phyloP scores from a whole-genome alignment of 495 filamentous ascomycete species.

The Tuber microsphaerosporum region DNA sequence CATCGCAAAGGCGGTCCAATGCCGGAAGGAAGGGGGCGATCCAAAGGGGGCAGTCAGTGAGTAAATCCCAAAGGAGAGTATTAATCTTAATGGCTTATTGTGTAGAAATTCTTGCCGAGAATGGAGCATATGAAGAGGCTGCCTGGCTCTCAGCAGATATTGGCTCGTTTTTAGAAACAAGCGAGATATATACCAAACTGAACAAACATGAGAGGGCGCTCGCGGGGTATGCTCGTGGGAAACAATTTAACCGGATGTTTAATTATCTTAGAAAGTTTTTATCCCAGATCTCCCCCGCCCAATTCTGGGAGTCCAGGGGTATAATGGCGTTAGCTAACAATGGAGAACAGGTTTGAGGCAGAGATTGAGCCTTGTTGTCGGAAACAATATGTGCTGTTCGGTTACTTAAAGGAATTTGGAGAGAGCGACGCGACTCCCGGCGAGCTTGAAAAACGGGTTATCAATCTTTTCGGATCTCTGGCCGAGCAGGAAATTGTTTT shows the following conservation, averaged over 20 bases:
- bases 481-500: slow-evolving; percentile 10
- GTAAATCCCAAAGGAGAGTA: neutral
- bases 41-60: neutral
- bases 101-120: too few species aligned
- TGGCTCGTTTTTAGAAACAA: too few species aligned
- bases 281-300: neutral
- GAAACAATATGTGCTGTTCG: too few species aligned
- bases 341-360: slow-evolving; percentile 1
- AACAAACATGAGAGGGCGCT: slow-evolving; percentile 13
- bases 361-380: slow-evolving; percentile 9
- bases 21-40: too few species aligned
- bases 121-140: too few species aligned
- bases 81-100: too few species aligned
- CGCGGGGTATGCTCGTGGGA: slow-evolving; percentile 10
- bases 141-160: too few species aligned
- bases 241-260: slow-evolving; percentile 7
- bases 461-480: neutral
- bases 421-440: too few species aligned
- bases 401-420: too few species aligned
- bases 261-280: slow-evolving; percentile 14
- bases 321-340: neutral
- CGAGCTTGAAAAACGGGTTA: too few species aligned
- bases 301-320: neutral
- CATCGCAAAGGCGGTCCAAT: too few species aligned
- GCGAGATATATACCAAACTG: slow-evolving; percentile 13